Evolutionary conservation across 2,329 filamentous ascomycete genomes (phyloP).

Genomic region (Colletotrichum somersetense): DNA sequence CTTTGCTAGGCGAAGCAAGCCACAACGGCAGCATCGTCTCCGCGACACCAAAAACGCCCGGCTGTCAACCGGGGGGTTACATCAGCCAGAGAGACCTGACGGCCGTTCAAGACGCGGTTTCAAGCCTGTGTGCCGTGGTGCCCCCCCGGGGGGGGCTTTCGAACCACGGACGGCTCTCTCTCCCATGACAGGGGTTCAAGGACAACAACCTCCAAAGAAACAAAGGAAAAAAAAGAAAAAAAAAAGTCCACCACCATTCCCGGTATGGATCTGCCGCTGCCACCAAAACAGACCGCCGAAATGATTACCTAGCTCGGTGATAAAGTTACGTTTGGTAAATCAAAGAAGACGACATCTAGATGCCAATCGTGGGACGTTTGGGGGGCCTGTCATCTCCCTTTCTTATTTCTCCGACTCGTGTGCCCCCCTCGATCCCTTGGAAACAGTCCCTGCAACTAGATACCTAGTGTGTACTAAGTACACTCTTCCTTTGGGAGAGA

Average conservation of each 20-base stretch:
- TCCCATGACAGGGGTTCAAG: conserved; percentile 15
- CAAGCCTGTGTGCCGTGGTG: conserved; percentile 22
- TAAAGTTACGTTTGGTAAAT: conserved; percentile 21
- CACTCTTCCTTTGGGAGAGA: background rate
- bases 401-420: conserved; percentile 39
- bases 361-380: conserved; percentile 26
- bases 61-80: conserved; percentile 25
- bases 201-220: background rate
- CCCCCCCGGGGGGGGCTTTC: conserved; percentile 31
- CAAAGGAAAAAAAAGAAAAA: background rate
- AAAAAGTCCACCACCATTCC: conserved; percentile 7
- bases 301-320: conserved; percentile 7
- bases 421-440: conserved; percentile 13
- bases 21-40: conserved; percentile 13
- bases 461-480: background rate
- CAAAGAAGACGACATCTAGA: conserved; percentile 13
- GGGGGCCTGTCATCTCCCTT: conserved; percentile 29
- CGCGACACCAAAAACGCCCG: conserved; percentile 30
- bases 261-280: conserved; percentile 25
- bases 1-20: conserved; percentile 27
- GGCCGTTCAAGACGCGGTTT: conserved; percentile 39
- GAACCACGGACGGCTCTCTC: conserved; percentile 28
- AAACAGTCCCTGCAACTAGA: conserved; percentile 7
- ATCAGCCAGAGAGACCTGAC: conserved; percentile 39
- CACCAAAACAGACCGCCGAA: conserved; percentile 17